Conservation (phyloP, 345 rosid species). For the Bruguiera parviflora region DNA sequence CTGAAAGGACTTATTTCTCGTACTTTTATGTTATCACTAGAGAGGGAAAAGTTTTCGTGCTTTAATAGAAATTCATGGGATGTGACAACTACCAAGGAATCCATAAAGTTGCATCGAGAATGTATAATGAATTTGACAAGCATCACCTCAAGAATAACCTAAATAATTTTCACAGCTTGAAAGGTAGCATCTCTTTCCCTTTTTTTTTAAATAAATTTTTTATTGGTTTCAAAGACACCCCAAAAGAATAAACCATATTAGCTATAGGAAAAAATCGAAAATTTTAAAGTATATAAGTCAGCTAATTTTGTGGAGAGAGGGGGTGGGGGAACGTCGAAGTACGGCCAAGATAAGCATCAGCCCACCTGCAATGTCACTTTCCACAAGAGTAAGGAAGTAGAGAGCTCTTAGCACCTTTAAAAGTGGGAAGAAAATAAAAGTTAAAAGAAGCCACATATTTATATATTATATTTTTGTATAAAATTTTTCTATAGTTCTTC, state of each 20-base stretch:
- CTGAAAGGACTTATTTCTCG: background rate
- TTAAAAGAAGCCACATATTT: background rate
- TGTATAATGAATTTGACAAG: background rate
- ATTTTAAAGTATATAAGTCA: background rate
- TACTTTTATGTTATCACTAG: background rate
- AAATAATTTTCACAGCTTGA: background rate
- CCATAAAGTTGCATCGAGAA: background rate
- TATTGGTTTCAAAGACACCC: background rate
- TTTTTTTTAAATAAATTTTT: background rate
- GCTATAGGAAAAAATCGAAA: background rate
- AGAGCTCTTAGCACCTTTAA: conserved; percentile 15
- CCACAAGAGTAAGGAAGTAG: conserved; percentile 1
- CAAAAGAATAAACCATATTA: background rate
- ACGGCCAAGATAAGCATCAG: conserved; percentile 22
- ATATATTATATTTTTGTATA: background rate
- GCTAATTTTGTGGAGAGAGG: no score
- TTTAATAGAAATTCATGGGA: conserved; percentile 7
- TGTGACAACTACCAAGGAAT: background rate
- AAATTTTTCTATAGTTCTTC: background rate
- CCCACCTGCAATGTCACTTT: conserved; percentile 19
- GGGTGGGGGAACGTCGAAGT: background rate
- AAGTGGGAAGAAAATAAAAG: conserved; percentile 14
- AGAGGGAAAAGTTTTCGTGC: background rate
- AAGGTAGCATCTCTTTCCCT: background rate
- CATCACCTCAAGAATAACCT: background rate